These are phyloP conservation scores for Phlegmacium glaucopus DNA, from an alignment of 768 basidiomycete species.

Conservation along the genomic window DNA sequence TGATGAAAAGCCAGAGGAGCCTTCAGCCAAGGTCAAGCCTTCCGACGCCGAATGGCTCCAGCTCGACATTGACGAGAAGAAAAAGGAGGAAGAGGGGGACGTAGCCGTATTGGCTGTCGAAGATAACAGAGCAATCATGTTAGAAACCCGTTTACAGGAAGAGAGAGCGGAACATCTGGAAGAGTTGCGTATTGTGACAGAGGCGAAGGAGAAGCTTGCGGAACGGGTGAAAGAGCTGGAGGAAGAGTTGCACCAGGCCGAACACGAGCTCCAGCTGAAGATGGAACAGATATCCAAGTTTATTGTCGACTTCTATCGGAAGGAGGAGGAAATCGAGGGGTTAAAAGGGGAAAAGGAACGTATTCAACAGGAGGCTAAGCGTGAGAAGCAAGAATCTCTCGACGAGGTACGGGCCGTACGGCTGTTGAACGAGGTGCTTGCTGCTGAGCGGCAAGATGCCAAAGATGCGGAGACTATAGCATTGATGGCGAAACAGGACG, in stretches of 20 bases:
- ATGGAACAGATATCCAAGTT: too few species aligned
- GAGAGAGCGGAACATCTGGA: neutral
- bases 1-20: neutral
- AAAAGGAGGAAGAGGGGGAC: neutral
- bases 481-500: neutral
- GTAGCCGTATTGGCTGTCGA: constrained; percentile 5
- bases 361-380: too few species aligned
- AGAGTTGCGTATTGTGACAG: neutral
- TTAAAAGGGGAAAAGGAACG: neutral
- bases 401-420: too few species aligned
- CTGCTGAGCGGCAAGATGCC: too few species aligned
- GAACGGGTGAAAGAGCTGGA: neutral
- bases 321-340: constrained; percentile 4
- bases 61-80: neutral
- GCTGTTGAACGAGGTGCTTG: too few species aligned
- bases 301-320: neutral
- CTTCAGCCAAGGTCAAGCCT: neutral
- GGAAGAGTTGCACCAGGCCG: neutral
- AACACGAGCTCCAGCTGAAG: neutral
- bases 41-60: neutral
- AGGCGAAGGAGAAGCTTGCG: neutral
- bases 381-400: too few species aligned
- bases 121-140: constrained; percentile 2
- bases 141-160: neutral
- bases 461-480: neutral